phyloP scores from a whole-genome alignment of 1,284 basidiomycete species.

The Cryptococcus sp. region DNA sequence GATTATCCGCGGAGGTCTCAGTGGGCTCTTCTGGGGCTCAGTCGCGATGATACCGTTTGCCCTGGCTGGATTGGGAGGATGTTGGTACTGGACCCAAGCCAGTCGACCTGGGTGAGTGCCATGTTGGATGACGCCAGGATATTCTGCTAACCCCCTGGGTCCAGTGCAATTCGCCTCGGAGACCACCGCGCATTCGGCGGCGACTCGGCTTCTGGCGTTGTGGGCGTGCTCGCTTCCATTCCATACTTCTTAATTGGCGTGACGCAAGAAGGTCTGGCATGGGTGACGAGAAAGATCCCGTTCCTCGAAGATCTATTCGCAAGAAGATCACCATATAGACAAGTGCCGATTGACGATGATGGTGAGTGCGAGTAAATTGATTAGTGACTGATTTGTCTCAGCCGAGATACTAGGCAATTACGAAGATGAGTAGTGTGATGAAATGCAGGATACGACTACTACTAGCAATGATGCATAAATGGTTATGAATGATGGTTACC shows the following conservation, averaged over 20 bases:
- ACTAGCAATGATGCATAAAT: not conserved
- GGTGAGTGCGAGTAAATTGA: constrained; percentile 59
- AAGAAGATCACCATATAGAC: constrained; percentile 70
- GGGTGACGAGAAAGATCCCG: constrained; percentile 59
- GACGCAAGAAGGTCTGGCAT: constrained; percentile 62
- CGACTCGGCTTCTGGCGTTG: constrained; percentile 56
- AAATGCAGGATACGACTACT: constrained; percentile 1
- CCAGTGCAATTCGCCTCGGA: constrained; percentile 75
- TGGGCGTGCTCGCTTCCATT: constrained; percentile 75
- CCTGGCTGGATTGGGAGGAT: constrained; percentile 71
- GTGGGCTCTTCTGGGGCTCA: constrained; percentile 78
- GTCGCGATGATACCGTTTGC: constrained; percentile 69
- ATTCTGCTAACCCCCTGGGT: not conserved
- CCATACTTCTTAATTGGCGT: constrained; percentile 84
- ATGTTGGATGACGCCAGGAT: not conserved
- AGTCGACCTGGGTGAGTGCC: constrained; percentile 69
- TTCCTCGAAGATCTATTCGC: constrained; percentile 51
- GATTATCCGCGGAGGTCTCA: constrained; percentile 58
- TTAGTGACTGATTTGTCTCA: not conserved
- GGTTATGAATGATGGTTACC: constrained; percentile 1
- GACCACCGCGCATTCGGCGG: constrained; percentile 57
- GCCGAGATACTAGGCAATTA: constrained; percentile 42
- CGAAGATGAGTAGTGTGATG: constrained; percentile 32
- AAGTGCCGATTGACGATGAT: constrained; percentile 82
- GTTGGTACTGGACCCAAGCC: constrained; percentile 74